Evolutionary conservation across 192 early-diverging fungal genomes (phyloP), one percentile per base, ranked within the genome.

Genomic region (Podila verticillata): DNA sequence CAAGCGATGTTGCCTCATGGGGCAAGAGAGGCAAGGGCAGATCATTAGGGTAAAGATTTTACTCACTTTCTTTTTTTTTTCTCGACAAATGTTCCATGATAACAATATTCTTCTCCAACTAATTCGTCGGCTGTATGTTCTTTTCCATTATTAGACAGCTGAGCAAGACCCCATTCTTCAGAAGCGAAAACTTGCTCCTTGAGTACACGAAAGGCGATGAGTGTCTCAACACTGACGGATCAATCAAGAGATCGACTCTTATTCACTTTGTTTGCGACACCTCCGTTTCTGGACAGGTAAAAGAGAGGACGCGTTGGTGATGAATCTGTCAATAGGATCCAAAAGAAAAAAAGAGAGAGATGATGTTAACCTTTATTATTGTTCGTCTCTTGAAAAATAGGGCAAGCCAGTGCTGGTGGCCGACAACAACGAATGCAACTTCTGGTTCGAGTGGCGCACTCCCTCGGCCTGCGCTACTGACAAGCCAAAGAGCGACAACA

Each of bases 391-490:
- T 32, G 57, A 29, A 58, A 15, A 61, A n/a, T 59, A 83, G 82
- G 75, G 75, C 26, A 66, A 65, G 19, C 82, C 82, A 49, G 49
- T 17, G 13, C 56, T 83, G 47, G 15, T 83, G 31, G 34, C 70
- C 3, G 66, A 36, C 34, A 70, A 54, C 47, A 34, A 71, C 26
- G 75, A 84, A 26, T 84, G 82, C 36, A 63, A 44, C 57, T 79
- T 59, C 32, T 72, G 72, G 63, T 84, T 80, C 48, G 82, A 80
- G 54, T 84, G 82, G 82, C 75, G 69, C 47, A 84, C 82, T 19
- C 75, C 82, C 34, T 64, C 20, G 8, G 82, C 82, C 19, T 84
- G 82, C 63, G 26, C 82, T 32, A 61, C 63, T 5, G 65, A 63
- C 22, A 64, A 57, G n/a, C 58, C 58, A 10, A 74, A 34, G 9